Evolutionary conservation across 2,329 filamentous ascomycete species (phyloP).

Genomic region (Pseudogymnoascus sp.): DNA sequence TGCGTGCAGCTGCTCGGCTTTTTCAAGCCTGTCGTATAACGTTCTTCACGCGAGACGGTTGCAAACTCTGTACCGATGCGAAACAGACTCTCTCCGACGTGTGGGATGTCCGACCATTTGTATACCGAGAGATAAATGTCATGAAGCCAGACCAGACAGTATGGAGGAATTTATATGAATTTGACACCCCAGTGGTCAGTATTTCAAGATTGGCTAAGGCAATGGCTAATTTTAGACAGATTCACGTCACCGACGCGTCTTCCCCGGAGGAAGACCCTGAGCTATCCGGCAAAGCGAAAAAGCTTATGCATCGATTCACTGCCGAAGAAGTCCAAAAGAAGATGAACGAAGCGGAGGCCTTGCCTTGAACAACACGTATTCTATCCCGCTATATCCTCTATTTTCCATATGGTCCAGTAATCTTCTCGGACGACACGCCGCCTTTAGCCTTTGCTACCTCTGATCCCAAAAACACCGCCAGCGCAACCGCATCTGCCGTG

Average conservation of each 20-base stretch:
- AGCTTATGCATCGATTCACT: constrained; percentile 72
- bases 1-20: constrained; percentile 44
- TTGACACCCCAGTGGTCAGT: constrained; percentile 69
- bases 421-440: constrained; percentile 21
- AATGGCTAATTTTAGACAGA: constrained; percentile 32
- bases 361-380: background rate
- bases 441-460: constrained; percentile 41
- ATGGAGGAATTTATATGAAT: constrained; percentile 70
- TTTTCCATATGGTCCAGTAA: constrained; percentile 25
- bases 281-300: constrained; percentile 51
- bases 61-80: constrained; percentile 61
- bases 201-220: background rate
- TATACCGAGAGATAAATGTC: constrained; percentile 61
- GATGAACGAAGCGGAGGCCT: constrained; percentile 52
- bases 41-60: constrained; percentile 65
- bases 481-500: constrained; percentile 46
- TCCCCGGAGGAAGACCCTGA: constrained; percentile 43
- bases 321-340: constrained; percentile 55
- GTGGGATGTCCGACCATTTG: constrained; percentile 58
- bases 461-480: constrained; percentile 38
- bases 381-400: constrained; percentile 16
- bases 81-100: constrained; percentile 60
- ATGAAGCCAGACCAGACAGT: constrained; percentile 51
- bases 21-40: constrained; percentile 57
- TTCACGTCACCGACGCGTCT: constrained; percentile 51